These are phyloP conservation scores for Pichia sp. DNA, from an alignment of 1,139 yeast species.

Conservation along the genomic window DNA sequence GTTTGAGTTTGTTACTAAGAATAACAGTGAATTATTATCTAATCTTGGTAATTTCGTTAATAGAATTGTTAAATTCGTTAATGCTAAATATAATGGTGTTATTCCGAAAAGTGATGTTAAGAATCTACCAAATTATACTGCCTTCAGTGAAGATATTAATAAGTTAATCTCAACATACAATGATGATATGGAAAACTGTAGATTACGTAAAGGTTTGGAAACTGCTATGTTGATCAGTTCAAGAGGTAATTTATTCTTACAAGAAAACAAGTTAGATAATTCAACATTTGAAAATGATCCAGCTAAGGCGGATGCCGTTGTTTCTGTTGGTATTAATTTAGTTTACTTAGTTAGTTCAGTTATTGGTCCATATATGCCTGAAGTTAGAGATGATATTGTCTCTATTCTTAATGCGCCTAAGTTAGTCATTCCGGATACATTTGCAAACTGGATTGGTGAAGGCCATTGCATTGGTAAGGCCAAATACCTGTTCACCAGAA, in stretches of 20 bases:
- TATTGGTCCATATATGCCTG: conserved; percentile 87
- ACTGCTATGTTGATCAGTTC: conserved; percentile 86
- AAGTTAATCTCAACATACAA: conserved; percentile 53
- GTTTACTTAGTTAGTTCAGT: conserved; percentile 77
- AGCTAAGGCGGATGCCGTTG: conserved; percentile 82
- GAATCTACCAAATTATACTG: conserved; percentile 39
- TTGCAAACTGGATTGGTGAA: conserved; percentile 58
- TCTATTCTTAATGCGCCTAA: conserved; percentile 80
- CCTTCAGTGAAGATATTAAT: conserved; percentile 52
- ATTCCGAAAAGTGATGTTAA: conserved; percentile 55
- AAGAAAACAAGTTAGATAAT: conserved; percentile 92
- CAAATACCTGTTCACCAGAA: conserved; percentile 82
- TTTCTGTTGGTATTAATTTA: conserved; percentile 84
- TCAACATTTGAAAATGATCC: conserved; percentile 70
- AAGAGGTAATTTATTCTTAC: conserved; percentile 91
- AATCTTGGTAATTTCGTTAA: conserved; percentile 95
- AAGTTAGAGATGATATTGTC: conserved; percentile 59
- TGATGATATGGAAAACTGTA: conserved; percentile 69
- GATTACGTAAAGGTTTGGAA: conserved; percentile 84
- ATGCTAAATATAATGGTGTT: conserved; percentile 87
- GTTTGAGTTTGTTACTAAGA: conserved; percentile 90
- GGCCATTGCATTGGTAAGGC: conserved; percentile 92
- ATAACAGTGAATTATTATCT: conserved; percentile 87
- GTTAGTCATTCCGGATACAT: conserved; percentile 68
- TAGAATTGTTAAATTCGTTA: conserved; percentile 83